Base-by-base conservation (phyloP, 2,329 filamentous ascomycete genomes). In the Magnaporthales sp. region DNA sequence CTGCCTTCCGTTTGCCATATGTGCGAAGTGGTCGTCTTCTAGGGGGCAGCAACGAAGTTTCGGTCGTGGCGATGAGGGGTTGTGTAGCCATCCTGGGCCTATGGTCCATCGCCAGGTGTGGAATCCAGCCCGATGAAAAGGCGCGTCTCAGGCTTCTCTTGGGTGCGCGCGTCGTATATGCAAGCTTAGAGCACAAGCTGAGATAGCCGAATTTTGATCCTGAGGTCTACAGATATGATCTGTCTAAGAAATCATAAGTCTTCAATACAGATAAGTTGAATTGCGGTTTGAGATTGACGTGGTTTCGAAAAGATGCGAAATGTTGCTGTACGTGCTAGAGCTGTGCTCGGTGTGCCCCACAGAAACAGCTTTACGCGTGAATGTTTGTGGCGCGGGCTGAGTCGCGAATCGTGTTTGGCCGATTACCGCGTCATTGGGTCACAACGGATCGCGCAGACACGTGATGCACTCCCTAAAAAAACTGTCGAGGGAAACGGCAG, bases 1-100 rank as follows among this genome's bases (percentile, higher is more conserved):
- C 38, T 6, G 38, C 38, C 15, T 61, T 65, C 11, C 64, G 64
- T 26, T 65, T 65, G 6, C 64, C 64, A 32, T 65, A 65, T 26
- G 64, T 65, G 26, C 51, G 46, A 1, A 65, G n/a, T 13, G 64
- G 64, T 15, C 64, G 54, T 31, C 56, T 56, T 19, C 54, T 54
- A 10, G n/a, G 19, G 8, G 54, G 64, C 5, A 15, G 64, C 5
- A 15, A n/a, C 1, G 38, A 46, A 46, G 15, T 19, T n/a, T 46
- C 38, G 15, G 38, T 19, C 19, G 38, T n/a, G 15, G 38, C 5
- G 8, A 7, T 7, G 8, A 46, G 2, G 38, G 19, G 5, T 46
- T 46, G 15, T 46, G 38, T 46, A 46, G 38, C 38, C 38, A 46
- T 46, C 15, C 15, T 19, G 38, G 38, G 38, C 15, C 38, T 46